Evolutionary conservation across 371 early-diverging fungal genomes (phyloP).

Genomic region (Sporodiniella umbellata): DNA sequence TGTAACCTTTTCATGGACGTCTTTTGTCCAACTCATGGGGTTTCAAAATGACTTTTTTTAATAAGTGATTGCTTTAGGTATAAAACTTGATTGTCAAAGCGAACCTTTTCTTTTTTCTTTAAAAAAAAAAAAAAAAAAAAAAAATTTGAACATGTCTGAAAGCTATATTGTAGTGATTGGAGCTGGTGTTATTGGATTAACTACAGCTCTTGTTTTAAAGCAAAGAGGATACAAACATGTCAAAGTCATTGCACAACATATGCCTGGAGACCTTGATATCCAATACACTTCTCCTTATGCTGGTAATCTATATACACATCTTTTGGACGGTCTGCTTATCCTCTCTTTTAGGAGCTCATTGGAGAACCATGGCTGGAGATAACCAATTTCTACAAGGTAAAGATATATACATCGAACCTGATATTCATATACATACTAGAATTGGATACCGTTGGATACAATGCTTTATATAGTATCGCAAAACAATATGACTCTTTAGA

Average conservation of each 20-base stretch:
- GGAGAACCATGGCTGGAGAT: conserved; percentile 61
- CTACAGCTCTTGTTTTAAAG: conserved; percentile 55
- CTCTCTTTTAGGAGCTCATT: conserved; percentile 55
- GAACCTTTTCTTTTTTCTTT: background rate
- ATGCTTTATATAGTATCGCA: conserved; percentile 40
- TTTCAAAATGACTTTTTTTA: no score
- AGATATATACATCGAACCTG: background rate
- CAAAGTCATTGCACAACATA: conserved; percentile 52
- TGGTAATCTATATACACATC: conserved; percentile 76
- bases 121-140: no score
- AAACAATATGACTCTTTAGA: conserved; percentile 22
- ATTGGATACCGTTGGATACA: conserved; percentile 43
- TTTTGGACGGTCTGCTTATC: conserved; percentile 56
- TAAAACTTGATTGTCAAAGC: no score
- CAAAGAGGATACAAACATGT: conserved; percentile 50
- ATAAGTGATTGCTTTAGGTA: no score
- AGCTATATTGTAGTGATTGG: conserved; percentile 56
- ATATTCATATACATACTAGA: conserved; percentile 20
- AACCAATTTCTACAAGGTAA: conserved; percentile 46
- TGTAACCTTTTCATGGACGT: no score
- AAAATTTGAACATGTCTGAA: no score
- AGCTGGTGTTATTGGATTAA: conserved; percentile 75
- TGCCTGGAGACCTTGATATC: conserved; percentile 48
- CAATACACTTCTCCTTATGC: conserved; percentile 77
- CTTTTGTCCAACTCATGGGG: no score